phyloP scores from a whole-genome alignment of 139 green algal genomes.

The Tetratostichococcus sp. region DNA sequence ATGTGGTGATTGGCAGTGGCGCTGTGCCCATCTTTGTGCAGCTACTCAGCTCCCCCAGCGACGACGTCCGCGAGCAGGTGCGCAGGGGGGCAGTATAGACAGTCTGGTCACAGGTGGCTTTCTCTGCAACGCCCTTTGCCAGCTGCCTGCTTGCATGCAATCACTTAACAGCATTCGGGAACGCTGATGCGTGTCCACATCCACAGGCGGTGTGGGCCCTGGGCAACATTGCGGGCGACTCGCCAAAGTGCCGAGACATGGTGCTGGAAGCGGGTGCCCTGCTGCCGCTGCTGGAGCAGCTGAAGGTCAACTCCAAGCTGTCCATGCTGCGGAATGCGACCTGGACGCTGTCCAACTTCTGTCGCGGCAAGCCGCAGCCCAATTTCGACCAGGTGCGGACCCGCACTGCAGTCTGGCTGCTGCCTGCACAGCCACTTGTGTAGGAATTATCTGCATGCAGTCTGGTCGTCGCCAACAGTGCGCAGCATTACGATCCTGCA shows the following conservation, averaged over 20 bases:
- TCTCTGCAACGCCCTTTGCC: no score
- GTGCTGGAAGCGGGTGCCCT: conserved; percentile 84
- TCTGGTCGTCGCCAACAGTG: no score
- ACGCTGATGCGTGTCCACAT: no score
- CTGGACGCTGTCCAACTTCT: conserved; percentile 99
- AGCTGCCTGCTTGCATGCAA: no score
- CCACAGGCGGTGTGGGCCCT: conserved; percentile 97
- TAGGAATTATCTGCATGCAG: no score
- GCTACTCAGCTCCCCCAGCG: conserved; percentile 82
- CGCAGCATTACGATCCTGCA: no score
- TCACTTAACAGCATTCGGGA: no score
- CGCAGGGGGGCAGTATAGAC: background rate
- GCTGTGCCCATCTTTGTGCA: conserved; percentile 98
- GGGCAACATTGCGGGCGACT: conserved; percentile 97
- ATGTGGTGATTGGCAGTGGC: conserved; percentile 93
- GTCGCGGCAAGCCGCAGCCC: conserved; percentile 93
- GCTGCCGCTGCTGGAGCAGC: conserved; percentile 87
- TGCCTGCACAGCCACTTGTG: no score
- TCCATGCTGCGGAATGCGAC: conserved; percentile 98
- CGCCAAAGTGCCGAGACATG: conserved; percentile 89
- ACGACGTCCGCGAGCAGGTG: conserved; percentile 96
- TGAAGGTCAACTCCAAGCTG: conserved; percentile 88
- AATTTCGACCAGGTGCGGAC: conserved; percentile 63
- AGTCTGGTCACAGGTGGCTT: no score
- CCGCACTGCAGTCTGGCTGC: no score